Evolutionary conservation across 371 early-diverging fungal species (phyloP), one percentile per base, ranked within the genome.

Genomic region (Rhizopus stolonifer): DNA sequence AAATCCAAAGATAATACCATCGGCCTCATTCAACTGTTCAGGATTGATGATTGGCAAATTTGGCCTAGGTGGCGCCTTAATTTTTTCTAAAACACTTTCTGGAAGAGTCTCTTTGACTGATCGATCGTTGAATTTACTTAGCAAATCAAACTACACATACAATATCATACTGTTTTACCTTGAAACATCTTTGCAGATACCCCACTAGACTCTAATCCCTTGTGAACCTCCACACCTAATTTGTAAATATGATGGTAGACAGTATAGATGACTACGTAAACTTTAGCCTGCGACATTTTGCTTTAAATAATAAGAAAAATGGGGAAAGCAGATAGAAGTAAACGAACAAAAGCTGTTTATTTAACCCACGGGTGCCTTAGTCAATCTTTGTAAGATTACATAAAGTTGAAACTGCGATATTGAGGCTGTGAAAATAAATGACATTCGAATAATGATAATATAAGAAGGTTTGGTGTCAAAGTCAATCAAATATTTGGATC

Each of bases 161-260:
- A 5, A 42, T 29, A 13, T 42, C 14, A 21, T 42, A 11, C 21
- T 5, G 6, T 17, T 11, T 31, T 54, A 68, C 76, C 77, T 70
- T 83, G 90, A 55, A 68, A 89, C 44, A 90, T 70, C 52, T 73
- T 82, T n/a, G 74, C 83, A 22, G 82, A 69, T 19, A 84, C 87
- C 43, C 82, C 81, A 24, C 61, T 61, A 13, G 60, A 51, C 43
- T 87, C 81, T 15, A 82, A 58, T 6, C 89, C 89, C 51, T 85
- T 75, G 60, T 84, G 77, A 22, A 88, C 72, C 15, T 74, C 78
- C 21, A 86, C 63, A 18, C 89, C 91, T 14, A 93, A 64, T 13
- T 81, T 81, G 56, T 82, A 74, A 48, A 90, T 70, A 66, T 93
- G 94, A 23, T 88, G 85, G 65, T 87, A 91, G 5, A 81, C 67